Percentiles rank a stretch among this genome's conserved stretches.
phyloP scores from a whole-genome alignment of 371 early-diverging fungal genomes.

The Mucor irregularis region DNA sequence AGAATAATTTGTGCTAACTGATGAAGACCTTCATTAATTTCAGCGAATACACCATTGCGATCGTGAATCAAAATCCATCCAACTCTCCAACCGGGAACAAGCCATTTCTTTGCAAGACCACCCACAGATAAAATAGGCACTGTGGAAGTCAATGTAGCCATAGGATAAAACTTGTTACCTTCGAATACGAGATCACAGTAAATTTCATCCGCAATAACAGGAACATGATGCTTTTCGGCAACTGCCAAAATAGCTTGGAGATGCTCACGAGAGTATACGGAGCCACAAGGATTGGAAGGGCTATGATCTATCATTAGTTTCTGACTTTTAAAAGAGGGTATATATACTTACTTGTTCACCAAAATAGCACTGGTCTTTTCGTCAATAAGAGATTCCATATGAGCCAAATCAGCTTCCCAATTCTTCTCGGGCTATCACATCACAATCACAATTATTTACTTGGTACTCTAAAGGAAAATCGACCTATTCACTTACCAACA shows the following conservation, averaged over 20 bases:
- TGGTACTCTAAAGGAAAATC: not conserved
- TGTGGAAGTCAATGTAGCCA: constrained; percentile 72
- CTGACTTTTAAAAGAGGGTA: not conserved
- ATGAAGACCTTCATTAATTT: constrained; percentile 70
- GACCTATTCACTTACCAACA: constrained; percentile 58
- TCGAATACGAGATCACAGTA: constrained; percentile 89
- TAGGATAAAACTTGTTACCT: constrained; percentile 64
- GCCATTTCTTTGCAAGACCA: constrained; percentile 89
- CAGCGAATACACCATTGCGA: constrained; percentile 53
- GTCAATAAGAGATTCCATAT: constrained; percentile 81
- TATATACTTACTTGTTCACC: constrained; percentile 73
- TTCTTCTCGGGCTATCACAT: constrained; percentile 64
- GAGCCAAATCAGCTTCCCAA: constrained; percentile 86
- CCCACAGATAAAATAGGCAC: constrained; percentile 87
- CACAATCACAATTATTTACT: not conserved
- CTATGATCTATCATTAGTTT: constrained; percentile 13
- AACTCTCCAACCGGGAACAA: constrained; percentile 92
- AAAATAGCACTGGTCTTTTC: constrained; percentile 78
- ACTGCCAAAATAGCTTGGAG: constrained; percentile 67
- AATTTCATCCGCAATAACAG: constrained; percentile 91
- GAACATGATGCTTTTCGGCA: constrained; percentile 77
- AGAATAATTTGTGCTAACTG: constrained; percentile 76
- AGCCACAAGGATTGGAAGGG: constrained; percentile 92
- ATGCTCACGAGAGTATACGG: constrained; percentile 77
- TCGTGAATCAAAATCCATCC: constrained; percentile 91